Evolutionary conservation across 129 eudicot species (phyloP), one percentile per base, ranked within the genome.

Genomic region (Tanacetum coccineum): DNA sequence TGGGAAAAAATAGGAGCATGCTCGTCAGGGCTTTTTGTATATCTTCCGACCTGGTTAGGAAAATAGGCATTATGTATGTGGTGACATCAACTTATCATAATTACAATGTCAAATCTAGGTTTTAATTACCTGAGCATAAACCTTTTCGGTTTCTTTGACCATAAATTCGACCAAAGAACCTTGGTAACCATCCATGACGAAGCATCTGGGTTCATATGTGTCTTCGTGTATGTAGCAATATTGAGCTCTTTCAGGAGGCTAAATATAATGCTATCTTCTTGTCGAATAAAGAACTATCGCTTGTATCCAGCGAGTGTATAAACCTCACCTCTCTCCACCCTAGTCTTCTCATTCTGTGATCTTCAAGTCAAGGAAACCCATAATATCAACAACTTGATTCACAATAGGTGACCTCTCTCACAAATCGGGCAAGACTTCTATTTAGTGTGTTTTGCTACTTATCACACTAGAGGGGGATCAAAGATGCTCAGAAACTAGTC

Each of bases 1-100:
- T 19, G 95, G 86, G 73, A 93, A 93, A 85, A 88, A 93, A n/a
- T n/a, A n/a, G n/a, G n/a, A 36, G 96, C 90, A 78, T 93, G 96
- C 74, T 93, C 98, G 20, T 93, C 98, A 0, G 98, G 98, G 73
- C 90, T 81, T 64, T 80, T n/a, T n/a, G n/a, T 82, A 77, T 84
- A 93, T 79, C 96, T 80, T 76, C 96, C 98, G 48, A 87, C 90
- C 98, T 93, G 46, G 28, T 61, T 39, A 46, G 13, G 36, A 53
- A 14, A 50, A 49, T 11, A 71, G 11, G 72, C 9, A 72, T 54
- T 17, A 73, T 51, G 53, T 55, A 49, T 61, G 42, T 70, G 52
- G 39, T 48, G 60, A 52, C 49, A 56, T 72, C 20, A 40, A 30
- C 20, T 67, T 64, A 61, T 36, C 46, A 11, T 9, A n/a, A 7